A percentile compares a stretch with the other conserved stretches of the same genome.
Conservation (phyloP, 139 green algal species). For the Eudorina sp. region DNA sequence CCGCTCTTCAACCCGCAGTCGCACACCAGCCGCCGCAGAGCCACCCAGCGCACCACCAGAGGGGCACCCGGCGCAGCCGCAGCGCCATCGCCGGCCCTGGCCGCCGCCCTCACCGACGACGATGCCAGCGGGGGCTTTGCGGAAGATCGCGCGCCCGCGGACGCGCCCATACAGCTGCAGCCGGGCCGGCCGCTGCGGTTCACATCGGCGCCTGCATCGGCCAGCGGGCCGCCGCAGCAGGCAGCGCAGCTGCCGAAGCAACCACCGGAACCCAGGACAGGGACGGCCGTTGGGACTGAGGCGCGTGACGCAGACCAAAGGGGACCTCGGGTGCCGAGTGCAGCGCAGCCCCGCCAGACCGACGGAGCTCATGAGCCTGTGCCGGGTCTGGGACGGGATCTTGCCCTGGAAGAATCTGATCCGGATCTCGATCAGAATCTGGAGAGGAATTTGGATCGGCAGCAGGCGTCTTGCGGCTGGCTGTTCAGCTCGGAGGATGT, state of each 20-base stretch:
- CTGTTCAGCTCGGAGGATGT: slow-evolving; percentile 59
- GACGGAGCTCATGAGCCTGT: too few relatives aligned
- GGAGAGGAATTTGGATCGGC: background rate
- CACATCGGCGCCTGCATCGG: background rate
- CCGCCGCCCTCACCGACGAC: background rate
- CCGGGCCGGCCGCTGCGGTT: background rate
- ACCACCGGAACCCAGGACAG: too few relatives aligned
- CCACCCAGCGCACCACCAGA: background rate
- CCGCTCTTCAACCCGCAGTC: background rate
- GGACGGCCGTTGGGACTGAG: too few relatives aligned
- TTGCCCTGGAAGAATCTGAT: too few relatives aligned
- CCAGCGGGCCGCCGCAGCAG: background rate
- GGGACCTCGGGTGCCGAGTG: too few relatives aligned
- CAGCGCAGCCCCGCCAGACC: too few relatives aligned
- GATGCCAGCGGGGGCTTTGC: too few relatives aligned
- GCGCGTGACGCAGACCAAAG: too few relatives aligned
- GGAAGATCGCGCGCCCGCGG: too few relatives aligned
- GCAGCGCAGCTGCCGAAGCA: background rate
- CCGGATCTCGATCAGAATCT: too few relatives aligned
- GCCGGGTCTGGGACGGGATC: too few relatives aligned
- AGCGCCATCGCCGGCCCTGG: background rate
- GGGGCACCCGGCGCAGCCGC: background rate
- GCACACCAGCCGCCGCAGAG: background rate
- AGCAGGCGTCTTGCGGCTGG: slow-evolving; percentile 62
- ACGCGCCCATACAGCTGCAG: background rate